Evolutionary conservation across 768 basidiomycete species (phyloP).

Genomic region (Boletus pseudopeckii): DNA sequence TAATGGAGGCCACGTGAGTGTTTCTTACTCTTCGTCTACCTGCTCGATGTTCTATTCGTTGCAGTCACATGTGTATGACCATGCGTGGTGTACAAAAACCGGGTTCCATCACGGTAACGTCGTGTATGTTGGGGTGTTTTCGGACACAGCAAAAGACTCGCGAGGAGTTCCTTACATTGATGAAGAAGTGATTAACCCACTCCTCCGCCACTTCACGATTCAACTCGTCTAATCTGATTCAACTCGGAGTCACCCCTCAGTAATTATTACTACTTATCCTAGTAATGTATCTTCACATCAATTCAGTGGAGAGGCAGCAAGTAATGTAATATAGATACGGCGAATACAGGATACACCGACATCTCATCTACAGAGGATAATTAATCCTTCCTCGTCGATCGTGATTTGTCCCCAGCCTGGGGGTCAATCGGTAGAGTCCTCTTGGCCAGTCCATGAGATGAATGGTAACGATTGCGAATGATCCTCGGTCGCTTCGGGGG

Average conservation of each 20-base stretch:
- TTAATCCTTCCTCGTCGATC: constrained; percentile 53
- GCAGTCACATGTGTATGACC: constrained; percentile 96
- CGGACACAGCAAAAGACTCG: constrained; percentile 98
- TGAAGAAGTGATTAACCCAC: constrained; percentile 43
- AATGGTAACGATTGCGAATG: constrained; percentile 49
- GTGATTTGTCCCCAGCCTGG: constrained; percentile 54
- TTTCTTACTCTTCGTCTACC: constrained; percentile 4
- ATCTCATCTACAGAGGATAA: constrained; percentile 2
- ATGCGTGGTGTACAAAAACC: constrained; percentile 99
- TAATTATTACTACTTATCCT: constrained; percentile 20
- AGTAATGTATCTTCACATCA: constrained; percentile 17
- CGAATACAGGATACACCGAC: constrained; percentile 10
- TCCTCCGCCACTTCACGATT: constrained; percentile 35
- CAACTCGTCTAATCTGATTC: constrained; percentile 43
- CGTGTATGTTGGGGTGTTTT: constrained; percentile 98
- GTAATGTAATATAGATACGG: constrained; percentile 19
- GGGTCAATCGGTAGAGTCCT: constrained; percentile 63
- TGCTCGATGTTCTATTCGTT: constrained; percentile 9
- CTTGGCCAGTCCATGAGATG: constrained; percentile 47
- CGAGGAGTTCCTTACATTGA: constrained; percentile 91
- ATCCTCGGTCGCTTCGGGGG: constrained; percentile 61
- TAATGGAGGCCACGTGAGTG: constrained; percentile 96
- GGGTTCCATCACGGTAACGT: constrained; percentile 90
- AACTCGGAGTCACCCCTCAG: constrained; percentile 28
- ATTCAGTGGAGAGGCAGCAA: constrained; percentile 11